Evolutionary conservation across 352 stramenopile genomes (phyloP), one percentile per base, ranked within the genome.

Genomic region (Phytophthora pinifolia): DNA sequence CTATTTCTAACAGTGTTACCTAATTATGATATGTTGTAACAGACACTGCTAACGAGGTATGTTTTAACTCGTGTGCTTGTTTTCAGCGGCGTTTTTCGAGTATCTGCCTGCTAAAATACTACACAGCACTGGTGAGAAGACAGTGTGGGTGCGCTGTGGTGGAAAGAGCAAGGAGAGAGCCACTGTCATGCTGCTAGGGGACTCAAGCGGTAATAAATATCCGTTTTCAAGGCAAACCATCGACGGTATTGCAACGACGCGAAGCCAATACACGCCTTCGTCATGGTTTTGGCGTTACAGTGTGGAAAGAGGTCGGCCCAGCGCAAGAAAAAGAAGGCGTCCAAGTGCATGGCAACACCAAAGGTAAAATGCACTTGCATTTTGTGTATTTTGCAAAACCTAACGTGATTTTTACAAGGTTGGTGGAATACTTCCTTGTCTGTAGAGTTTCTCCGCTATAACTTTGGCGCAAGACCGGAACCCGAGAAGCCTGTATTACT

Each of bases 141-240:
- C 35, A 6, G 35, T 46, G 6, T 54, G 47, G 47, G 47, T 46
- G 7, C 36, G 47, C 7, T 46, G 47, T 12, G 25, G 25, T 29
- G 46, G 15, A 9, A 50, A 49, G 27, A 39, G 30, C 44, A 54
- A 54, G 9, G 25, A 54, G 27, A 20, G 46, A 37, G 22, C 29
- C 4, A 50, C 31, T 5, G 30, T 22, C 10, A 54, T 54, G 46
- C n/a, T 54, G 0, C 37, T 39, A 33, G 33, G 35, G 13, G 36
- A 46, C 37, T 39, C n/a, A 12, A 35, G 30, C 30, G 46, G 35
- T 9, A 36, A 17, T 2, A 54, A 46, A 13, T 37, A 20, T 27
- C 25, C 35, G 46, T 38, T 22, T 37, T 45, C 20, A 22, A 22
- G 20, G 1, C 20, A 22, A 22, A 22, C 20, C 20, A 22, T 22